phyloP scores from a whole-genome alignment of 2,329 filamentous ascomycete species.

The Colletotrichum caudatum region DNA sequence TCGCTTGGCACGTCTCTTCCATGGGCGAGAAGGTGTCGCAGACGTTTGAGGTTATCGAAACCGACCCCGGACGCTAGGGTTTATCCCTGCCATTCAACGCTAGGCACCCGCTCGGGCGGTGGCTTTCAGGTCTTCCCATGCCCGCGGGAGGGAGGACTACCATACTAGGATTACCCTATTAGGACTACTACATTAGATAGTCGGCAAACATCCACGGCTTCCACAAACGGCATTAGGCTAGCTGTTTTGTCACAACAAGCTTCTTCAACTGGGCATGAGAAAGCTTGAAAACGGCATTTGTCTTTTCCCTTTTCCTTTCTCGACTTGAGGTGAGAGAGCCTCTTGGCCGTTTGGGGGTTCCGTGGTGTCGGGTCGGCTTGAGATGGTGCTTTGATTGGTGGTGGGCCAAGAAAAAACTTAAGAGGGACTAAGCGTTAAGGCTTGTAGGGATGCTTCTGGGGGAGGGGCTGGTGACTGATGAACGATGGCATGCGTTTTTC shows the following conservation, averaged over 20 bases:
- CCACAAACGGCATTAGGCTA: constrained; percentile 7
- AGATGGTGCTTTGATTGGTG: constrained; percentile 7
- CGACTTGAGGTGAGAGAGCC: neutral
- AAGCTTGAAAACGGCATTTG: neutral
- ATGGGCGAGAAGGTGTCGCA: constrained; percentile 34
- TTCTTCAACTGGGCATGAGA: neutral
- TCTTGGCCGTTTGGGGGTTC: neutral
- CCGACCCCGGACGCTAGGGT: constrained; percentile 26
- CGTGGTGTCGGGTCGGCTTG: constrained; percentile 6
- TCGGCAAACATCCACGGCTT: neutral
- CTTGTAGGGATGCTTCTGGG: neutral
- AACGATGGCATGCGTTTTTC: neutral
- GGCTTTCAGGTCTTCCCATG: constrained; percentile 27
- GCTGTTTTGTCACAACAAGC: neutral
- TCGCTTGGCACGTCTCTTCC: constrained; percentile 32
- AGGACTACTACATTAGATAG: neutral
- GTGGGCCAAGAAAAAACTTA: constrained; percentile 7
- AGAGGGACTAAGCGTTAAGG: constrained; percentile 23
- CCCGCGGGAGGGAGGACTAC: neutral
- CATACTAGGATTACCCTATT: no score
- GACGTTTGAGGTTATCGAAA: constrained; percentile 40
- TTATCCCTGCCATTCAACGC: constrained; percentile 21
- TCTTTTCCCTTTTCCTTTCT: neutral
- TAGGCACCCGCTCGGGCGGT: constrained; percentile 5
- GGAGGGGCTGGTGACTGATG: neutral